These are phyloP conservation scores for Sodiomyces alkalinus DNA, from an alignment of 2,329 filamentous ascomycete species.

Conservation along the genomic window DNA sequence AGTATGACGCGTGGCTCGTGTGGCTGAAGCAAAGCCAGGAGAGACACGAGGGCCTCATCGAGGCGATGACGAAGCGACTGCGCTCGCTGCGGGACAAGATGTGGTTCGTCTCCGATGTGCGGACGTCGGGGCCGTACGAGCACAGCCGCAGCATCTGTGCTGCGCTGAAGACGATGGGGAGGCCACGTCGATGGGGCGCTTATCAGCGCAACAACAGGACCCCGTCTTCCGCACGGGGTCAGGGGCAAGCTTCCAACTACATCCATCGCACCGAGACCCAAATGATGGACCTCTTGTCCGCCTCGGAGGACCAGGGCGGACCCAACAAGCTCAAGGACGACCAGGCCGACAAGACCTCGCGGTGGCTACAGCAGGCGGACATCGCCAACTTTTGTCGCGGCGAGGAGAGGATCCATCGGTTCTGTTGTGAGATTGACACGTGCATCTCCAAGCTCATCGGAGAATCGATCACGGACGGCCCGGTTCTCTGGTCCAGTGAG, in stretches of 20 bases:
- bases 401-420: slow-evolving; percentile 87
- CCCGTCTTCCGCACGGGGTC: slow-evolving; percentile 18
- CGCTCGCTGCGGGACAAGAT: slow-evolving; percentile 82
- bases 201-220: slow-evolving; percentile 30
- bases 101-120: slow-evolving; percentile 95
- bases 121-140: slow-evolving; percentile 77
- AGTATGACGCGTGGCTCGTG: slow-evolving; percentile 68
- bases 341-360: slow-evolving; percentile 69
- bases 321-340: slow-evolving; percentile 95
- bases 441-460: slow-evolving; percentile 77
- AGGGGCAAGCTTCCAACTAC: slow-evolving; percentile 40
- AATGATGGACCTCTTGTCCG: slow-evolving; percentile 75
- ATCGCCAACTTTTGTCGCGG: slow-evolving; percentile 91
- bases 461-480: slow-evolving; percentile 68
- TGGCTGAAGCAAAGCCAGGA: slow-evolving; percentile 75
- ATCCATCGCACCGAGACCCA: slow-evolving; percentile 72
- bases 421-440: slow-evolving; percentile 78
- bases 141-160: slow-evolving; percentile 74
- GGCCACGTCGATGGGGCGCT: slow-evolving; percentile 39
- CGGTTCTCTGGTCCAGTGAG: slow-evolving; percentile 84
- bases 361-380: slow-evolving; percentile 67
- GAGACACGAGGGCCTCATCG: slow-evolving; percentile 57
- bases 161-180: slow-evolving; percentile 81
- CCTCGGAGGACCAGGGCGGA: slow-evolving; percentile 68
- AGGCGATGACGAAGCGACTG: slow-evolving; percentile 58